phyloP scores from a whole-genome alignment of 2,329 filamentous ascomycete species.

The Penicillium sp. region DNA sequence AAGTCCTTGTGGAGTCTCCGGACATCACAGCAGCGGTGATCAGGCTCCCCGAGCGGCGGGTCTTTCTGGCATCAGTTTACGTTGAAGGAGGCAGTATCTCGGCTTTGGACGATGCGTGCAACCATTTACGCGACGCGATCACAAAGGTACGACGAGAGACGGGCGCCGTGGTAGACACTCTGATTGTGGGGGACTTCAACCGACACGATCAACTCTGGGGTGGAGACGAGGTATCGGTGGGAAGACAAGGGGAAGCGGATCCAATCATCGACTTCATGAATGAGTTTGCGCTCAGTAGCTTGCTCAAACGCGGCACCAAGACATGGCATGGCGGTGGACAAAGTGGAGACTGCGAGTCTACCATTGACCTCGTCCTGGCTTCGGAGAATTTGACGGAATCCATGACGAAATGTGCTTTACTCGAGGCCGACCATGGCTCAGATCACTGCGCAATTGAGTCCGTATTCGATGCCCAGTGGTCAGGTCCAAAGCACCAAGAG shows the following conservation, averaged over 20 bases:
- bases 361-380: conserved; percentile 20
- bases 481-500: conserved; percentile 12
- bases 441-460: conserved; percentile 36
- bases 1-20: conserved; percentile 18
- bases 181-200: conserved; percentile 14
- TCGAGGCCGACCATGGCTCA: conserved; percentile 25
- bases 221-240: conserved; percentile 32
- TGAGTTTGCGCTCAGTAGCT: conserved; percentile 33
- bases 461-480: conserved; percentile 26
- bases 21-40: conserved; percentile 23
- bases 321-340: conserved; percentile 32
- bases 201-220: conserved; percentile 28
- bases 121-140: conserved; percentile 23
- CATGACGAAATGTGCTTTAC: conserved; percentile 19
- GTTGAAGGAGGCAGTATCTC: conserved; percentile 18
- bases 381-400: conserved; percentile 18
- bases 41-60: no score
- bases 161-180: conserved; percentile 22
- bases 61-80: conserved; percentile 28
- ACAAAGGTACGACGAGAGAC: conserved; percentile 18
- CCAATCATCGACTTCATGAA: conserved; percentile 40
- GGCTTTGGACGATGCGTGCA: conserved; percentile 16
- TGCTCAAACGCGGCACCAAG: conserved; percentile 40
- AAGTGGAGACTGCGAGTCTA: conserved; percentile 21
- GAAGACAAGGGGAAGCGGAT: conserved; percentile 40